A percentile compares a stretch with the other conserved stretches of the same genome.
These are phyloP conservation scores for Metschnikowia anglica DNA, from an alignment of 805 yeast genomes.

Conservation along the genomic window DNA sequence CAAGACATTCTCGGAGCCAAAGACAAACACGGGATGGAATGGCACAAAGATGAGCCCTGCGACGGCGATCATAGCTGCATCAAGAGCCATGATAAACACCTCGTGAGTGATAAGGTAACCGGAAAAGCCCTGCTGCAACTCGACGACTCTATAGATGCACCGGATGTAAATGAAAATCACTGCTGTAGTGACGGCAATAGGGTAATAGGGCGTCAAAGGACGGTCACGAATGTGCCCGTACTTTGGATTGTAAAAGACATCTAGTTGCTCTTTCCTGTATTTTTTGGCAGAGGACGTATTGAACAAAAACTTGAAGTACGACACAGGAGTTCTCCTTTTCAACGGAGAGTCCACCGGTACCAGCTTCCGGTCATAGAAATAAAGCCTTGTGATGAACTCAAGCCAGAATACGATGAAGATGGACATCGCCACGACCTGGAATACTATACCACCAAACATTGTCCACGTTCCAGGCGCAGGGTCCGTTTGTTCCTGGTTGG, in stretches of 20 bases:
- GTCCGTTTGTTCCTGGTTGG: conserved; percentile 25
- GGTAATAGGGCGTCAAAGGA: conserved; percentile 32
- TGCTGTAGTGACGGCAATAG: conserved; percentile 34
- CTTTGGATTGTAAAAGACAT: conserved; percentile 29
- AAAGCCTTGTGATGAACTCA: conserved; percentile 34
- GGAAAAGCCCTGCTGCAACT: conserved; percentile 37
- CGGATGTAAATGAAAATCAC: conserved; percentile 35
- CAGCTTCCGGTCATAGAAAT: conserved; percentile 25
- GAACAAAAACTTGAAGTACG: conserved; percentile 27
- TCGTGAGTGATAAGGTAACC: conserved; percentile 40
- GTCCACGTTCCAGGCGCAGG: conserved; percentile 35
- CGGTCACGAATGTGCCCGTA: conserved; percentile 26
- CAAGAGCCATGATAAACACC: conserved; percentile 38
- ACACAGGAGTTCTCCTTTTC: conserved; percentile 16
- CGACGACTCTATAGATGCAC: conserved; percentile 42
- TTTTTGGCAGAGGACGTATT: conserved; percentile 25
- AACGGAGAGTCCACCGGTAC: conserved; percentile 16
- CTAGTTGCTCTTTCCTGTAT: conserved; percentile 28
- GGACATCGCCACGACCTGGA: conserved; percentile 41
- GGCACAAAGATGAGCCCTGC: conserved; percentile 37
- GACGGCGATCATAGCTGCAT: conserved; percentile 38
- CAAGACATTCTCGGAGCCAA: conserved; percentile 28
- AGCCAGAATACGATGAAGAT: conserved; percentile 37
- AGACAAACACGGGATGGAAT: conserved; percentile 40
- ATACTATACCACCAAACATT: conserved; percentile 39